Evolutionary conservation across 495 filamentous ascomycete genomes (phyloP).

Genomic region (Chlorociboria aeruginascens): DNA sequence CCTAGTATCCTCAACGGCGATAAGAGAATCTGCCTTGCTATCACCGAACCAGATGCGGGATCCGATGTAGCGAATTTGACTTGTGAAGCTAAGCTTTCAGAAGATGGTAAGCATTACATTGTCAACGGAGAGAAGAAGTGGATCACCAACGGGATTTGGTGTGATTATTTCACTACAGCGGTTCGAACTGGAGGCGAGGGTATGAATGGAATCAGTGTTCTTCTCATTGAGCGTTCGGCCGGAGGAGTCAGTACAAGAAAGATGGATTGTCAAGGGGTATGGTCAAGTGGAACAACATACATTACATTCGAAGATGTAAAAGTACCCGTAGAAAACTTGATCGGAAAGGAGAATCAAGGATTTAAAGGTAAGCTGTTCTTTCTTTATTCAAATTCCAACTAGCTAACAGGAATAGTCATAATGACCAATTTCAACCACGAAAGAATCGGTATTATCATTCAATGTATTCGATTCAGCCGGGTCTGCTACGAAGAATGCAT

Average conservation of each 20-base stretch:
- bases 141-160: slow-evolving; percentile 97
- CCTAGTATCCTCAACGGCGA: slow-evolving; percentile 82
- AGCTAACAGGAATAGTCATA: slow-evolving; percentile 41
- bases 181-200: slow-evolving; percentile 77
- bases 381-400: slow-evolving; percentile 1
- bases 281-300: slow-evolving; percentile 89
- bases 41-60: slow-evolving; percentile 73
- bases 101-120: slow-evolving; percentile 97
- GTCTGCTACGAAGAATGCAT: slow-evolving; percentile 95
- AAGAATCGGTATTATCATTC: slow-evolving; percentile 96
- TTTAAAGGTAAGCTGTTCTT: slow-evolving; percentile 52
- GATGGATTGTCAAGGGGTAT: slow-evolving; percentile 98
- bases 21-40: slow-evolving; percentile 88
- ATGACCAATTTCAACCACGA: slow-evolving; percentile 99
- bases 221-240: slow-evolving; percentile 59
- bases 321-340: slow-evolving; percentile 93
- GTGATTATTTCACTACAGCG: slow-evolving; percentile 96
- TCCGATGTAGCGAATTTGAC: slow-evolving; percentile 86
- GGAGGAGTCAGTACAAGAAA: slow-evolving; percentile 75
- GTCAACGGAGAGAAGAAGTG: slow-evolving; percentile 99
- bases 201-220: slow-evolving; percentile 82
- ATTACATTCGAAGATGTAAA: slow-evolving; percentile 98
- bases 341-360: slow-evolving; percentile 97
- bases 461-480: slow-evolving; percentile 87
- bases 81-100: slow-evolving; percentile 84